These are phyloP conservation scores for Cystofilobasidium bisporidii DNA, from an alignment of 768 basidiomycete species.

Conservation along the genomic window DNA sequence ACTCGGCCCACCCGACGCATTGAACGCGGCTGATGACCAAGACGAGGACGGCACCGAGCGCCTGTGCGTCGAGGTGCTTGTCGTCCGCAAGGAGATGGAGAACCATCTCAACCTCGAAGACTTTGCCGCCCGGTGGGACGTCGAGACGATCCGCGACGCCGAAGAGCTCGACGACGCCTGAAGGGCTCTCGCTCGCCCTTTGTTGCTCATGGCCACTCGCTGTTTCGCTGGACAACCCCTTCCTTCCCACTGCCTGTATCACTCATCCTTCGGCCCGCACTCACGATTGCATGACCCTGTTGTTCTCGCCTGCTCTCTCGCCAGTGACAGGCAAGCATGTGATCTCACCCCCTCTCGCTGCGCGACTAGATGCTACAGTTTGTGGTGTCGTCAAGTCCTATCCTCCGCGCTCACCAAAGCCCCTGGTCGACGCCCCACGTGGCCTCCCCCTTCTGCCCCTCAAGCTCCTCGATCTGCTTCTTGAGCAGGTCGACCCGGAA, in stretches of 20 bases:
- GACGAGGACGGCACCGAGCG: conserved; percentile 24
- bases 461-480: conserved; percentile 5
- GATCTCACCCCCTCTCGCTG: too few species aligned
- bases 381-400: too few species aligned
- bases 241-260: too few species aligned
- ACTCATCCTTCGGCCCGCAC: too few species aligned
- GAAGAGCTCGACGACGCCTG: background rate
- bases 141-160: background rate
- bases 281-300: too few species aligned
- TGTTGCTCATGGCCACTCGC: too few species aligned
- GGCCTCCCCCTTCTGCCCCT: background rate
- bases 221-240: too few species aligned
- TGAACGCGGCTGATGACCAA: background rate
- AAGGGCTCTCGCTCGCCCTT: background rate
- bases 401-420: conserved; percentile 3
- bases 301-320: too few species aligned
- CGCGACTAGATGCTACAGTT: too few species aligned
- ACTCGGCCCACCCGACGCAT: too few species aligned
- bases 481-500: conserved; percentile 9
- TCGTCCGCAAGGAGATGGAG: conserved; percentile 26
- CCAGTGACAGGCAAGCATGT: too few species aligned
- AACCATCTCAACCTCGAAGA: conserved; percentile 20
- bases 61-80: conserved; percentile 24
- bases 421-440: background rate
- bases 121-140: background rate